A percentile compares a stretch with the other conserved stretches of the same genome.
phyloP scores from a whole-genome alignment of 2,329 filamentous ascomycete species.

The Aureobasidium sp. region DNA sequence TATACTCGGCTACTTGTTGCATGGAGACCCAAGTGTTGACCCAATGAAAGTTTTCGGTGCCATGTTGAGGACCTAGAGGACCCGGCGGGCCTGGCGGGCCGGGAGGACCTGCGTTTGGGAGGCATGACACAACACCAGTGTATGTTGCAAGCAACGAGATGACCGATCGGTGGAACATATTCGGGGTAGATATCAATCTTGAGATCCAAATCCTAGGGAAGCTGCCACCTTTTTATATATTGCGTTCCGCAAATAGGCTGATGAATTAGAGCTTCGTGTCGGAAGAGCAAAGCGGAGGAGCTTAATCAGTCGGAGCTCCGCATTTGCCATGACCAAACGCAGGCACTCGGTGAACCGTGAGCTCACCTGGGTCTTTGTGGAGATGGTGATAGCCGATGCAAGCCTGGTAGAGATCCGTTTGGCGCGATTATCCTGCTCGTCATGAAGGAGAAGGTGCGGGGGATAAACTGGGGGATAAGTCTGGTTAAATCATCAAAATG shows the following conservation, averaged over 20 bases:
- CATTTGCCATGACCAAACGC: background rate
- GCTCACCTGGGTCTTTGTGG: background rate
- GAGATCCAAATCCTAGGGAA: too few species aligned
- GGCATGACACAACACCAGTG: background rate
- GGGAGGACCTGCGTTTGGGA: background rate
- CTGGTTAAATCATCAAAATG: background rate
- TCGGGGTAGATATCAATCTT: background rate
- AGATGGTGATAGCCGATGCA: background rate
- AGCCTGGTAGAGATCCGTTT: background rate
- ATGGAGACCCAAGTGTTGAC: background rate
- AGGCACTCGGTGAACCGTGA: background rate
- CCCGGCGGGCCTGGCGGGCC: background rate
- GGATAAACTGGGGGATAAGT: background rate
- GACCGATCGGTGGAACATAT: background rate
- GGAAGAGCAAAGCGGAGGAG: background rate
- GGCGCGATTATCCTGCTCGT: background rate
- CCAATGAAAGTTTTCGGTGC: background rate
- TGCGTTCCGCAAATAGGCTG: background rate
- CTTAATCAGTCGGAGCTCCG: background rate
- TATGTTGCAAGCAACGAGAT: background rate
- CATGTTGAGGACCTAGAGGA: background rate
- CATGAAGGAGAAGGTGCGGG: background rate
- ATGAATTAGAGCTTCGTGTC: background rate
- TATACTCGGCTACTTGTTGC: background rate
- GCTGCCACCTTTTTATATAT: background rate